Conservation (phyloP, 2,329 filamentous ascomycete genomes). For the Cryphonectria nitschkei region DNA sequence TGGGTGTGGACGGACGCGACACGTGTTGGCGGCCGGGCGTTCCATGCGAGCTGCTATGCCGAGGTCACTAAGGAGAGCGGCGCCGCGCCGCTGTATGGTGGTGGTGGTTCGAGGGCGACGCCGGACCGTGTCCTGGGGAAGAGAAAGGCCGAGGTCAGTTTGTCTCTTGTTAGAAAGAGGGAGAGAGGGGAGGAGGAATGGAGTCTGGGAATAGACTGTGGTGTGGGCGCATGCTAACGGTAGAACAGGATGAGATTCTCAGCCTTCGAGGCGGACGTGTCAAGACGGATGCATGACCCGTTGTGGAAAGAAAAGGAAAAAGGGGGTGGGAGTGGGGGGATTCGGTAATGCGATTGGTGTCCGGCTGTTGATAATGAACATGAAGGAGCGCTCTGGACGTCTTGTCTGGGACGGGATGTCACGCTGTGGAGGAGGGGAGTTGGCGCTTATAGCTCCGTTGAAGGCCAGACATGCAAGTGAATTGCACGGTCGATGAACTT, state of each 20-base stretch:
- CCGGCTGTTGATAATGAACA: neutral
- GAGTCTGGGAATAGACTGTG: neutral
- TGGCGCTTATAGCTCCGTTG: neutral
- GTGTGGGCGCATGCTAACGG: constrained; percentile 13
- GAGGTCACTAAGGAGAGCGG: constrained; percentile 72
- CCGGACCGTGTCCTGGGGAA: constrained; percentile 73
- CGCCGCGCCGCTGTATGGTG: constrained; percentile 42
- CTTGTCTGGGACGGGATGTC: neutral
- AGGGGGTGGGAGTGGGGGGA: neutral
- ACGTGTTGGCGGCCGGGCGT: constrained; percentile 76
- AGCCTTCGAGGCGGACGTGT: constrained; percentile 20
- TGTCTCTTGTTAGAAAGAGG: no score
- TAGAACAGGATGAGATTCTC: constrained; percentile 21
- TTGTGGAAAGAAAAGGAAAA: neutral
- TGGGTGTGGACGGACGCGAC: constrained; percentile 96
- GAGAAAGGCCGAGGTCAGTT: constrained; percentile 70
- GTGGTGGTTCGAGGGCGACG: constrained; percentile 40
- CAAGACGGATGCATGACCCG: constrained; percentile 25
- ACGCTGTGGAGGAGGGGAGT: neutral
- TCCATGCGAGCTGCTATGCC: constrained; percentile 86
- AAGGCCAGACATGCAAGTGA: neutral
- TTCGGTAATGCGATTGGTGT: neutral
- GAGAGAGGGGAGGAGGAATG: neutral
- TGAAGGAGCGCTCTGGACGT: neutral
- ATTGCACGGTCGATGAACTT: neutral